Conservation (phyloP, 192 early-diverging fungal species). For the Coemansia sp. region DNA sequence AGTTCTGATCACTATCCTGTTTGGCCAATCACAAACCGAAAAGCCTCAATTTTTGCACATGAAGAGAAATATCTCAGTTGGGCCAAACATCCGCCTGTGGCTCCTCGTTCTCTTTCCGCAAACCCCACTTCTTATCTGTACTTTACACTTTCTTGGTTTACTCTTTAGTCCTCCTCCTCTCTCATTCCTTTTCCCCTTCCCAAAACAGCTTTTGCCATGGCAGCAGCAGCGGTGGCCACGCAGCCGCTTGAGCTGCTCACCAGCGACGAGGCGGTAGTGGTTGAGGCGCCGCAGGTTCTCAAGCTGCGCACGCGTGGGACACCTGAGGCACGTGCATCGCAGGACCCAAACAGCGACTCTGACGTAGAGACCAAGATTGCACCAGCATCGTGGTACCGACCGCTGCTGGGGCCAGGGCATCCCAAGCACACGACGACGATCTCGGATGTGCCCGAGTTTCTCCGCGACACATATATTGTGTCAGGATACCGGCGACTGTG, state of each 20-base stretch:
- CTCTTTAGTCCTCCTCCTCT: no score
- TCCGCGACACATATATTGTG: conserved; percentile 76
- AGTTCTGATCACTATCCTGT: no score
- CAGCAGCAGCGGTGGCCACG: conserved; percentile 13
- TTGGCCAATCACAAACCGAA: no score
- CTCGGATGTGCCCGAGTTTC: conserved; percentile 66
- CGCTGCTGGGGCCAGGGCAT: conserved; percentile 44
- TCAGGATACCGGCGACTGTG: conserved; percentile 80
- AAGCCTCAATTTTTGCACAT: no score
- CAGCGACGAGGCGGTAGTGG: conserved; percentile 8
- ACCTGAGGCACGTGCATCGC: background rate
- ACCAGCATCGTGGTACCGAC: conserved; percentile 18
- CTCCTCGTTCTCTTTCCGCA: no score
- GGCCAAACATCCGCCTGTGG: no score
- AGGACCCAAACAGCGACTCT: no score
- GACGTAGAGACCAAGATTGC: no score
- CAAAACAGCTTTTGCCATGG: background rate
- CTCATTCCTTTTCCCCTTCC: no score
- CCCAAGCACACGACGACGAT: conserved; percentile 52
- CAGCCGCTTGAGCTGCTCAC: conserved; percentile 9
- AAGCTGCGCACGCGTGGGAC: conserved; percentile 6
- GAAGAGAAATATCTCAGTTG: no score
- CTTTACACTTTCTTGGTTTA: no score
- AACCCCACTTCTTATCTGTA: no score
- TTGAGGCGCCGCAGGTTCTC: conserved; percentile 2